Conservation (phyloP, 2,329 filamentous ascomycete species). For the Colletotrichum sp. region DNA sequence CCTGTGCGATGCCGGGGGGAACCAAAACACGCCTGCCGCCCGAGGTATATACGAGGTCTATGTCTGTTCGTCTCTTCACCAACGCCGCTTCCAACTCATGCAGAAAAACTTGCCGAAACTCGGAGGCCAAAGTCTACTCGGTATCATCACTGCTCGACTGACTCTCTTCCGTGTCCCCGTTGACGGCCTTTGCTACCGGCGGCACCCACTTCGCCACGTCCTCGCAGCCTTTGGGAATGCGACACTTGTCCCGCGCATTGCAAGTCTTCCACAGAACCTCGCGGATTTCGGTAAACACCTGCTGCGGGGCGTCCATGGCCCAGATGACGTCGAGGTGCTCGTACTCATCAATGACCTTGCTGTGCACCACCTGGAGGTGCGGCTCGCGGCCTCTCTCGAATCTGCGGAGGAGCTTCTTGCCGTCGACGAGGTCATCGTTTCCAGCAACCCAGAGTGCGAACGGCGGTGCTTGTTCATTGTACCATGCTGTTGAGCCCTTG, state of each 20-base stretch:
- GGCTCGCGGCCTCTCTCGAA: slow-evolving; percentile 83
- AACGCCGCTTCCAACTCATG: neutral
- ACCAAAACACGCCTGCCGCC: neutral
- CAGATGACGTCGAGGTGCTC: slow-evolving; percentile 95
- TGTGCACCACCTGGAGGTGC: slow-evolving; percentile 79
- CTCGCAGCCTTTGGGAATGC: slow-evolving; percentile 69
- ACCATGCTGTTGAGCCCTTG: slow-evolving; percentile 75
- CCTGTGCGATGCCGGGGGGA: neutral
- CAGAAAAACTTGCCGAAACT: neutral
- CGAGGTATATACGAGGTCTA: neutral
- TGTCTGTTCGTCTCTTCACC: neutral
- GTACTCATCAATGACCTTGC: slow-evolving; percentile 83
- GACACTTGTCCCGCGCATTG: slow-evolving; percentile 59
- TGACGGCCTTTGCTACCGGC: neutral
- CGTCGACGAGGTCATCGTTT: slow-evolving; percentile 84
- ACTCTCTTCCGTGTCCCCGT: neutral
- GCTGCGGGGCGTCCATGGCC: slow-evolving; percentile 86
- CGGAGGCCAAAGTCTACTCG: neutral
- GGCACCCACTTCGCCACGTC: slow-evolving; percentile 46
- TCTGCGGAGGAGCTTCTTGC: slow-evolving; percentile 72
- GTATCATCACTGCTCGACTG: slow-evolving; percentile 18
- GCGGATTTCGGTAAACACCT: slow-evolving; percentile 81
- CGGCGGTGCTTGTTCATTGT: slow-evolving; percentile 77
- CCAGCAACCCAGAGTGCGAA: slow-evolving; percentile 90
- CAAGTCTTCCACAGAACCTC: slow-evolving; percentile 86